phyloP scores from a whole-genome alignment of 2,329 filamentous ascomycete species.

The Penicillium fuscoglaucum region DNA sequence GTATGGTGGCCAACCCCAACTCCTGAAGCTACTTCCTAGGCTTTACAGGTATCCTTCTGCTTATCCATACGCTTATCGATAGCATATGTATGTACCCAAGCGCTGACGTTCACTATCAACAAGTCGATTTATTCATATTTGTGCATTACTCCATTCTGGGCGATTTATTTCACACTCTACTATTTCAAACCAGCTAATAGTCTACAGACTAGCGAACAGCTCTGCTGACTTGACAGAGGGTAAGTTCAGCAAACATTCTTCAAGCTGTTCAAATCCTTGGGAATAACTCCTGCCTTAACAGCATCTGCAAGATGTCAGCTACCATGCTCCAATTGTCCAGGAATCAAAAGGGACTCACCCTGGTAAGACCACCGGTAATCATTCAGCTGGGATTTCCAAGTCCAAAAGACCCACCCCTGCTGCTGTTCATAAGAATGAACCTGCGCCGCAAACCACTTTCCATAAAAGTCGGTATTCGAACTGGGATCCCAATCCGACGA shows the following conservation, averaged over 20 bases:
- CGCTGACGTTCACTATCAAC: neutral
- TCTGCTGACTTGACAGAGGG: neutral
- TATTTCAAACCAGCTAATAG: neutral
- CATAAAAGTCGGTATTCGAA: constrained; percentile 54
- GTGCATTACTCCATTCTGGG: neutral
- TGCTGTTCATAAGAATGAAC: constrained; percentile 56
- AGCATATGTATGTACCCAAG: neutral
- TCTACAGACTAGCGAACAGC: neutral
- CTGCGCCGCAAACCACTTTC: constrained; percentile 59
- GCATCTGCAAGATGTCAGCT: constrained; percentile 49
- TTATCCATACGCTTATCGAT: neutral
- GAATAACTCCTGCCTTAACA: constrained; percentile 43
- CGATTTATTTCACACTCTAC: neutral
- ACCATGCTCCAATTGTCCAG: constrained; percentile 45
- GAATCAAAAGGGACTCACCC: constrained; percentile 16
- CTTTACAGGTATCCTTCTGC: neutral
- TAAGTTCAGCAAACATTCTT: constrained; percentile 4
- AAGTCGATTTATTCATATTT: neutral
- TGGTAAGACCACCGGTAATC: constrained; percentile 35
- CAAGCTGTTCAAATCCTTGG: constrained; percentile 31
- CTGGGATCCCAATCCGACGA: constrained; percentile 47
- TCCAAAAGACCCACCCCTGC: constrained; percentile 60
- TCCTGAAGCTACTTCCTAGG: neutral
- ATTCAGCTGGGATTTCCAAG: constrained; percentile 56
- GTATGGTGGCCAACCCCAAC: constrained; percentile 24